These are phyloP conservation scores for Eucalyptus marginata DNA, from an alignment of 345 rosid species.

Conservation along the genomic window DNA sequence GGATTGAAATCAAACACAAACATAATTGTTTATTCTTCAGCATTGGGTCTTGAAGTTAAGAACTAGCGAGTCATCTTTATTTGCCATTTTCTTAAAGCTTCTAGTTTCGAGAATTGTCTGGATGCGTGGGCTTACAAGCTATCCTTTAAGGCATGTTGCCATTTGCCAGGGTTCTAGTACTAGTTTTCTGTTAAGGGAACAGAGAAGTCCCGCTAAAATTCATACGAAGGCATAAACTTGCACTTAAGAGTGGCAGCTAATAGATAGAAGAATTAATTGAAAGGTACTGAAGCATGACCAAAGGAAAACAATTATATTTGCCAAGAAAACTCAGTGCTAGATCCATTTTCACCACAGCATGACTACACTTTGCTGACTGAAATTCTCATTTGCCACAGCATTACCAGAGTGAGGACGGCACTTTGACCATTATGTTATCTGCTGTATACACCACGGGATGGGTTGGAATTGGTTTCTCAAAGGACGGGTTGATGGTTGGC, in stretches of 20 bases:
- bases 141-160: neutral
- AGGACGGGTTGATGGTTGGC: constrained; percentile 83
- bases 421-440: constrained; percentile 57
- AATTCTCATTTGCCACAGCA: constrained; percentile 22
- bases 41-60: neutral
- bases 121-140: neutral
- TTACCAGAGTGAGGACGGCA: constrained; percentile 47
- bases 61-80: neutral
- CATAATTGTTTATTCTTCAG: neutral
- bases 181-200: neutral
- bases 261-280: neutral
- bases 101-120: neutral
- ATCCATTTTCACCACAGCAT: neutral
- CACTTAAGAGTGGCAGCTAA: neutral
- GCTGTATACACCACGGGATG: constrained; percentile 85
- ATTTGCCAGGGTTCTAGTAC: neutral
- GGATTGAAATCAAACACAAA: neutral
- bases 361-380: neutral
- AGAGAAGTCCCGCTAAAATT: neutral
- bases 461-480: constrained; percentile 89
- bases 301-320: neutral
- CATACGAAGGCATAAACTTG: neutral
- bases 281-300: neutral
- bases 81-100: neutral
- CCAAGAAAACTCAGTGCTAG: neutral